Evolutionary conservation across 768 basidiomycete species (phyloP), one percentile per base, ranked within the genome.

Genomic region (Pulveroboletus frians): DNA sequence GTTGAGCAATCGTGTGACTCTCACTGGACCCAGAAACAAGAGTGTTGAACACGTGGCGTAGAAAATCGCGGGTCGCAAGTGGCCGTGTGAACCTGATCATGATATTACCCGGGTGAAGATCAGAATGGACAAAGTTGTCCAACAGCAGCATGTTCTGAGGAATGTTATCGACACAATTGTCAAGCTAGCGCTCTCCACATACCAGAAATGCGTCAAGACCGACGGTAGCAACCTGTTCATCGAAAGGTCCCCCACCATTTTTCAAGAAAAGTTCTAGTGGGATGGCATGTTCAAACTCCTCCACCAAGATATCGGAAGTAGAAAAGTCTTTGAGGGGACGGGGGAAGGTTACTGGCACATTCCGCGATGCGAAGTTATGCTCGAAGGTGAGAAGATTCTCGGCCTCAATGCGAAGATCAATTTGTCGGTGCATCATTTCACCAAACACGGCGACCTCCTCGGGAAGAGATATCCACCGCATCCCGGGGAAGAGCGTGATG

Each of bases 31-130:
- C 64, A 49, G 68, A 66, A 68, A 84, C 78, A 51, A 84, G 58
- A 41, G 76, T 71, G 52, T 72, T 64, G 58, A 81, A 79, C 43
- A 92, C 69, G 56, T 79, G 81, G 54, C 73, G 69, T 36, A 91
- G 67, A 39, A 90, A 72, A 57, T 81, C 74, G 38, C 73, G 69
- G 0, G 90, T 86, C 1, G 81, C 78, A 9, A 86, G 80, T 0
- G 92, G 92, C 64, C 88, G 90, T 62, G 82, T 85, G 72, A 98
- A 98, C 65, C 95, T 96, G 73, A 99, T 82, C 85, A 96, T 89
- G 69, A 97, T 94, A 66, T 98, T 98, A 27, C 95, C 95, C 3
- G 90, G 88, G 65, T 91, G 90, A 18, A 92, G 78, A 63, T 92
- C 90, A 4, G 88, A 77, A 65, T 98, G 96, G 9, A 95, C 92